Evolutionary conservation across 1,139 yeast species (phyloP).

Genomic region (Hyphopichia burtonii): DNA sequence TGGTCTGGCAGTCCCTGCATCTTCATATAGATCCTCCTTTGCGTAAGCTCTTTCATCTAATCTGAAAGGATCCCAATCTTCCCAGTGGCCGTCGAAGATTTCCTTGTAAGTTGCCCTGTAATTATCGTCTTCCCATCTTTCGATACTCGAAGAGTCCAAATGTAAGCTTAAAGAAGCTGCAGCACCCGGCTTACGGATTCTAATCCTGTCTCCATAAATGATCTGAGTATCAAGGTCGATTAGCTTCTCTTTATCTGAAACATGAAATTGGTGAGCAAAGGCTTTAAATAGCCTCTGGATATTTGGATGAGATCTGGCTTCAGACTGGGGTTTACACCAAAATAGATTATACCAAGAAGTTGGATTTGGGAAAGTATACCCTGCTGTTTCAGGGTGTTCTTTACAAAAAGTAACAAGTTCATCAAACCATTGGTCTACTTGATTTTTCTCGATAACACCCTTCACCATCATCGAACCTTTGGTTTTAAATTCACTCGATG

Average conservation of each 20-base stretch:
- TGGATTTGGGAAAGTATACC: constrained; percentile 28
- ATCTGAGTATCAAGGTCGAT: constrained; percentile 28
- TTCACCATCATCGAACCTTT: constrained; percentile 16
- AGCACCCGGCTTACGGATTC: constrained; percentile 45
- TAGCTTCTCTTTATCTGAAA: constrained; percentile 18
- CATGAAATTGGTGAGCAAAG: constrained; percentile 34
- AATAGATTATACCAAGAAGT: constrained; percentile 34
- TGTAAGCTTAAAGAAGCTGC: constrained; percentile 38
- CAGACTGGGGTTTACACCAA: constrained; percentile 44
- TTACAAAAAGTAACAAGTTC: constrained; percentile 19
- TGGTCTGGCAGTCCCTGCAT: constrained; percentile 15
- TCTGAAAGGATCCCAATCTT: constrained; percentile 45
- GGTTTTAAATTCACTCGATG: constrained; percentile 10
- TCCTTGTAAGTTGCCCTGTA: constrained; percentile 38
- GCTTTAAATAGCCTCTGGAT: constrained; percentile 26
- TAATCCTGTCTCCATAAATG: constrained; percentile 38
- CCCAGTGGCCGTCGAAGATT: constrained; percentile 48
- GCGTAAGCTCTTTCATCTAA: constrained; percentile 37
- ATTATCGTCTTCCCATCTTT: constrained; percentile 44
- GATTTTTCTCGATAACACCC: constrained; percentile 15
- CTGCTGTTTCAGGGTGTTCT: constrained; percentile 30
- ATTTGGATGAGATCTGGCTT: constrained; percentile 43
- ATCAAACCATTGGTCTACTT: constrained; percentile 17
- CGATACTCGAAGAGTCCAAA: constrained; percentile 46
- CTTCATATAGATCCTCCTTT: constrained; percentile 29